These are phyloP conservation scores for Acephala macrosclerotiorum DNA, from an alignment of 2,329 filamentous ascomycete species.

Conservation along the genomic window DNA sequence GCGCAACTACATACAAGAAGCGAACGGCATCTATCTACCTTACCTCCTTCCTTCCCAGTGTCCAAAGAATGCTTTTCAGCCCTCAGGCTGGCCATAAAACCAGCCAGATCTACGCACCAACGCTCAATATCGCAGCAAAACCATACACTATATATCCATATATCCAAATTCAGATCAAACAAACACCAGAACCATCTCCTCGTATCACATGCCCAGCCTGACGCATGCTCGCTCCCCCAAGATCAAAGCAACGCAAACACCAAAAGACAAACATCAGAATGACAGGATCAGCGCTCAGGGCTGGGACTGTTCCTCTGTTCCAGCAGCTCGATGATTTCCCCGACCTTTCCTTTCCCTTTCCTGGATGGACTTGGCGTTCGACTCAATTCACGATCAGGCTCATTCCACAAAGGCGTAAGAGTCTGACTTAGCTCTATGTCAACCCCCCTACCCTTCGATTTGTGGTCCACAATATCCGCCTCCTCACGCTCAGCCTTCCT, in stretches of 20 bases:
- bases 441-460: neutral
- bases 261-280: neutral
- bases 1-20: slow-evolving; percentile 12
- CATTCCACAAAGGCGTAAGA: neutral
- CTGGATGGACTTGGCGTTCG: slow-evolving; percentile 7
- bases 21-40: slow-evolving; percentile 10
- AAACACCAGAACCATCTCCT: neutral
- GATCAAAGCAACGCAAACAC: neutral
- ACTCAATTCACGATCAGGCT: neutral
- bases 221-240: neutral
- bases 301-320: slow-evolving; percentile 3
- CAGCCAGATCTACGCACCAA: neutral
- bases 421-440: neutral
- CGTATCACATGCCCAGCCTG: neutral
- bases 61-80: slow-evolving; percentile 1
- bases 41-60: neutral
- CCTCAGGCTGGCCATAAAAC: neutral
- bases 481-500: neutral
- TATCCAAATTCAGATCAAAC: neutral
- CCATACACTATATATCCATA: slow-evolving; percentile 3
- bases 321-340: slow-evolving; percentile 1
- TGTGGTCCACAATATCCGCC: neutral
- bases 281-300: neutral
- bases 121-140: neutral
- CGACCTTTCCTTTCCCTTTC: slow-evolving; percentile 19